phyloP scores from a whole-genome alignment of 352 stramenopile species.

The Phytophthora europaea region DNA sequence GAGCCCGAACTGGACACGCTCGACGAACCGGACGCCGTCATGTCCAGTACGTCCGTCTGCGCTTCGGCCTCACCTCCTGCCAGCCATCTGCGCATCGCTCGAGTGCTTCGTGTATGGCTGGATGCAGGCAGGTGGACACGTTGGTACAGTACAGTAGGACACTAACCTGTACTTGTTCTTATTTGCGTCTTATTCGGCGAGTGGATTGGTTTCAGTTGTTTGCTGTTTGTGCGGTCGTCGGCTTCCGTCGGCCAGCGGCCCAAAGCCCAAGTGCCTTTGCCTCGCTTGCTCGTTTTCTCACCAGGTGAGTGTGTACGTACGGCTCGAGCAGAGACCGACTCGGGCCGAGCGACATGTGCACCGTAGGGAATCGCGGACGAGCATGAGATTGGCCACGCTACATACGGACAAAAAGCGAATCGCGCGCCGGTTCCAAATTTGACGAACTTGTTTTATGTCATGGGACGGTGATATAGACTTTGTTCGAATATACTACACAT shows the following conservation, averaged over 20 bases:
- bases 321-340: conserved; percentile 24
- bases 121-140: neutral
- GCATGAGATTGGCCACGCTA: conserved; percentile 38
- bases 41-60: neutral
- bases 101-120: neutral
- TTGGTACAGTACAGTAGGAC: neutral
- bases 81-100: conserved; percentile 36
- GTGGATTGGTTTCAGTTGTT: neutral
- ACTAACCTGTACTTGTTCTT: conserved; percentile 7
- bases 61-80: conserved; percentile 21
- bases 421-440: conserved; percentile 16
- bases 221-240: conserved; percentile 17
- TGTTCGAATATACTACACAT: neutral
- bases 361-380: conserved; percentile 29
- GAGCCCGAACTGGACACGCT: neutral
- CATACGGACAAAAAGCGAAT: conserved; percentile 18
- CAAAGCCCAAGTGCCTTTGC: conserved; percentile 31
- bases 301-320: neutral
- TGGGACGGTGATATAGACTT: neutral
- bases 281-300: neutral
- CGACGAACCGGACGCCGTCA: neutral
- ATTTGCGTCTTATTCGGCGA: conserved; percentile 10
- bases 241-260: conserved; percentile 24
- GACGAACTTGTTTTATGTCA: neutral
- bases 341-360: conserved; percentile 38